Conservation (phyloP, 2,329 filamentous ascomycete species). For the Ampelomyces quisqualis region DNA sequence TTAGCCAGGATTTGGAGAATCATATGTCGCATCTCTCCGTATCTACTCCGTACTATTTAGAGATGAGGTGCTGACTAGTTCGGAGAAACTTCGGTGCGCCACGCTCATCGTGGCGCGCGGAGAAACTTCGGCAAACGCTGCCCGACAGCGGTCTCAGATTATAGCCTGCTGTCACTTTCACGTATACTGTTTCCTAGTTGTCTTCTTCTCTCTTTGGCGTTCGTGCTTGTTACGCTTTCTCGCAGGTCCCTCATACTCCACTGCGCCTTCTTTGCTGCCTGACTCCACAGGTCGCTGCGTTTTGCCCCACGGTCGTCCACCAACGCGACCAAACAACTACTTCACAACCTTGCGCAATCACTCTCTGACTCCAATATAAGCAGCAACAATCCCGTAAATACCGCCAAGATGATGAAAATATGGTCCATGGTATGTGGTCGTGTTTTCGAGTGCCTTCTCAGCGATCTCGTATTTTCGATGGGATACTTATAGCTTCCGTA, state of each 20-base stretch:
- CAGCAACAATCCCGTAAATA: slow-evolving; percentile 17
- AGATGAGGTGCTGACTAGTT: slow-evolving; percentile 5
- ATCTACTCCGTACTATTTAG: too few relatives aligned
- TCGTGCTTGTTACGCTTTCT: slow-evolving; percentile 12
- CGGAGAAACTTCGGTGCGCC: too few relatives aligned
- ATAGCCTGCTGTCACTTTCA: slow-evolving; percentile 9
- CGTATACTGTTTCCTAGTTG: slow-evolving; percentile 7
- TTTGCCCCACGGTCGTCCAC: slow-evolving; percentile 18
- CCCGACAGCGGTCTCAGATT: slow-evolving; percentile 19
- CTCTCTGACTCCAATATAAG: slow-evolving; percentile 4
- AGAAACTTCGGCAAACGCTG: slow-evolving; percentile 13
- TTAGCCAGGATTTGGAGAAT: too few relatives aligned
- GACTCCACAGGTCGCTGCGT: too few relatives aligned
- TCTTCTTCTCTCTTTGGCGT: slow-evolving; percentile 16
- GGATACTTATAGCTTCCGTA: slow-evolving; percentile 47
- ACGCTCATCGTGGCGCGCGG: slow-evolving; percentile 10
- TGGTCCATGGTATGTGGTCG: slow-evolving; percentile 83
- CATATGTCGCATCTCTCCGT: too few relatives aligned
- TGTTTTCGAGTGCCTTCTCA: too few relatives aligned
- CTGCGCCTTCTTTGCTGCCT: too few relatives aligned
- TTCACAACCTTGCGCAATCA: slow-evolving; percentile 19
- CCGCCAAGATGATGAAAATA: slow-evolving; percentile 89
- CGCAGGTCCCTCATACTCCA: too few relatives aligned
- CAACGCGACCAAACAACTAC: slow-evolving; percentile 11
- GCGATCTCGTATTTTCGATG: neutral